Evolutionary conservation across 106 monocot species (phyloP).

Genomic region (Agapanthus africanus): DNA sequence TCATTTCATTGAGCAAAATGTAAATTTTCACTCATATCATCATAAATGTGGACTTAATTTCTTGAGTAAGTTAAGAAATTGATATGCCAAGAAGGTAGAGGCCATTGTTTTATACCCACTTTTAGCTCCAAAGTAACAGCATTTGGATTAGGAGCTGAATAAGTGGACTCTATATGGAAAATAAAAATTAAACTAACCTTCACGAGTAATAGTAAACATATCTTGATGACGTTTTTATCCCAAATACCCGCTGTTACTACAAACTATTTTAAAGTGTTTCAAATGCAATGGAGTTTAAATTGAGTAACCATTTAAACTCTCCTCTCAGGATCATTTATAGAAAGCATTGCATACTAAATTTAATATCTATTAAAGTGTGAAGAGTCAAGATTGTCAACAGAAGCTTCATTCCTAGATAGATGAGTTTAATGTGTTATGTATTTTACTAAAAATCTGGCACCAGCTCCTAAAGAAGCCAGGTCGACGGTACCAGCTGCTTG

Average conservation of each 20-base stretch:
- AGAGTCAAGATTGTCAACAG: too few species aligned
- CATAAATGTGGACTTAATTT: background rate
- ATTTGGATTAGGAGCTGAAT: background rate
- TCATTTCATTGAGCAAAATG: background rate
- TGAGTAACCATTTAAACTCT: background rate
- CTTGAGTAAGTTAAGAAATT: background rate
- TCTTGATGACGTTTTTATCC: background rate
- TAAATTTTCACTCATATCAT: background rate
- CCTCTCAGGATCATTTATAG: background rate
- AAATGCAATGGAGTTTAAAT: background rate
- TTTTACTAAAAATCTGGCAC: background rate
- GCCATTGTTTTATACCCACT: background rate
- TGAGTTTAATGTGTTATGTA: background rate
- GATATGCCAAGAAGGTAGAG: background rate
- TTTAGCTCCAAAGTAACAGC: too few species aligned
- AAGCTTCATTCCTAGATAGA: too few species aligned
- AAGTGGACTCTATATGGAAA: background rate
- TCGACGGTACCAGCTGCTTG: background rate
- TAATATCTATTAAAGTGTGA: too few species aligned
- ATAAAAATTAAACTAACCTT: background rate
- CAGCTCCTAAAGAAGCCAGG: background rate
- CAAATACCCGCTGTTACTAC: background rate
- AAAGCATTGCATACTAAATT: background rate
- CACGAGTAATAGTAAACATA: background rate
- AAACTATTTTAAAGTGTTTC: background rate